Percentiles rank a stretch among this genome's conserved stretches.
phyloP scores from a whole-genome alignment of 768 basidiomycete species.

The Multifurca ochricompacta region DNA sequence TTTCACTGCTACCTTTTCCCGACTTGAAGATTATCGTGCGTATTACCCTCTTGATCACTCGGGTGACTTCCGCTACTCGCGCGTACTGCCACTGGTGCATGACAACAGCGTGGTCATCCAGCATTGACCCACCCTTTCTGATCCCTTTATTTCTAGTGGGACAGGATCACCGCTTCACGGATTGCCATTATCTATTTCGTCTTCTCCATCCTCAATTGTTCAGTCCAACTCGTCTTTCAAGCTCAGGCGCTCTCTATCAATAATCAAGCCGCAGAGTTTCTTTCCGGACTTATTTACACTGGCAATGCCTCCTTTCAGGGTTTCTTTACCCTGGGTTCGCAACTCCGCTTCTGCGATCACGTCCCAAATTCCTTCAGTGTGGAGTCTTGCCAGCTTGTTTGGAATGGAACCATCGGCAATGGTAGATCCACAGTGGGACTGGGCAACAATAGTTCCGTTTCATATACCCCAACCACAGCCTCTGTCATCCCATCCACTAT shows the following conservation, averaged over 20 bases:
- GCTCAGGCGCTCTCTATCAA: constrained; percentile 60
- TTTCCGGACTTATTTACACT: constrained; percentile 42
- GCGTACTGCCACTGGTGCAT: neutral
- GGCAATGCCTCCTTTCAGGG: constrained; percentile 42
- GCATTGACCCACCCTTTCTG: neutral
- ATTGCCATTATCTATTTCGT: constrained; percentile 58
- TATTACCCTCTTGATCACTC: constrained; percentile 13
- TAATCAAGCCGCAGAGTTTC: constrained; percentile 44
- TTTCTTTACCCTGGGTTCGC: constrained; percentile 44
- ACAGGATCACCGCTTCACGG: constrained; percentile 59
- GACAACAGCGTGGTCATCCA: neutral
- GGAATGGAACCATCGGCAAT: constrained; percentile 34
- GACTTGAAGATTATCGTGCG: constrained; percentile 44
- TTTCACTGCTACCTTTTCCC: constrained; percentile 30
- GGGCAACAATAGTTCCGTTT: constrained; percentile 19
- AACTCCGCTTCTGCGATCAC: constrained; percentile 50
- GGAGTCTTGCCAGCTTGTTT: constrained; percentile 45
- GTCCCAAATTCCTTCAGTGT: constrained; percentile 34
- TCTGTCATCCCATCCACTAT: neutral
- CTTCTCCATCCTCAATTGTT: constrained; percentile 59
- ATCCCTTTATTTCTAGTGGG: constrained; percentile 40
- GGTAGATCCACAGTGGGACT: neutral
- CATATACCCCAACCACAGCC: neutral
- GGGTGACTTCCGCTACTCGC: neutral
- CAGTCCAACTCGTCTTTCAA: constrained; percentile 63